Conservation (phyloP, 2,329 filamentous ascomycete genomes). For the Colletotrichum acutatum region DNA sequence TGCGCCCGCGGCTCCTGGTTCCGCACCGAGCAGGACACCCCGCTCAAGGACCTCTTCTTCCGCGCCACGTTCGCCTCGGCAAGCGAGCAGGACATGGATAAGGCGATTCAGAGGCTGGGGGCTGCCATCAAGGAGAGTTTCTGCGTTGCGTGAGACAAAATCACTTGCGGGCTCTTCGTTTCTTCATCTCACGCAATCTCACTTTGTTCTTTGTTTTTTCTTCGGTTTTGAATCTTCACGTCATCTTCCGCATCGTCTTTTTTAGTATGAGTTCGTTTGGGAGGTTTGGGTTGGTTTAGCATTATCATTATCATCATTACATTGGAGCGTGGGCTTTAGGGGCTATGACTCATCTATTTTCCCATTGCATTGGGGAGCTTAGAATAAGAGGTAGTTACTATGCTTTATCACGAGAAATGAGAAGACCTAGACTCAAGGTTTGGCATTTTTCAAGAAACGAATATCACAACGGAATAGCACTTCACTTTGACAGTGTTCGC, state of each 20-base stretch:
- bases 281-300: background rate
- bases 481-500: too few relatives aligned
- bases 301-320: background rate
- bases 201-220: background rate
- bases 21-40: constrained; percentile 74
- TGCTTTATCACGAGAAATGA: background rate
- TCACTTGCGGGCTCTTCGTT: too few relatives aligned
- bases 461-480: too few relatives aligned
- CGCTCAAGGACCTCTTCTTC: constrained; percentile 80
- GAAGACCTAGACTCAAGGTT: too few relatives aligned
- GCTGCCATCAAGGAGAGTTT: constrained; percentile 74
- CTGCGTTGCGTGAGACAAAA: constrained; percentile 42
- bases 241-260: background rate
- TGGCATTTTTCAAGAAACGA: background rate
- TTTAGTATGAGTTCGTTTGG: background rate
- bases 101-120: constrained; percentile 81
- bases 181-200: background rate
- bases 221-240: background rate
- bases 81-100: constrained; percentile 73
- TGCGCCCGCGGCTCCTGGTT: constrained; percentile 93
- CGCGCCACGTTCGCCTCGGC: constrained; percentile 90
- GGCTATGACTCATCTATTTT: background rate
- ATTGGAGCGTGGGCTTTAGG: background rate
- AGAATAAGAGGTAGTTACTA: background rate
- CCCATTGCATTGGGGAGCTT: background rate